Base-by-base conservation (phyloP, 1,284 basidiomycete species). In the Marasmius tenuissimus region DNA sequence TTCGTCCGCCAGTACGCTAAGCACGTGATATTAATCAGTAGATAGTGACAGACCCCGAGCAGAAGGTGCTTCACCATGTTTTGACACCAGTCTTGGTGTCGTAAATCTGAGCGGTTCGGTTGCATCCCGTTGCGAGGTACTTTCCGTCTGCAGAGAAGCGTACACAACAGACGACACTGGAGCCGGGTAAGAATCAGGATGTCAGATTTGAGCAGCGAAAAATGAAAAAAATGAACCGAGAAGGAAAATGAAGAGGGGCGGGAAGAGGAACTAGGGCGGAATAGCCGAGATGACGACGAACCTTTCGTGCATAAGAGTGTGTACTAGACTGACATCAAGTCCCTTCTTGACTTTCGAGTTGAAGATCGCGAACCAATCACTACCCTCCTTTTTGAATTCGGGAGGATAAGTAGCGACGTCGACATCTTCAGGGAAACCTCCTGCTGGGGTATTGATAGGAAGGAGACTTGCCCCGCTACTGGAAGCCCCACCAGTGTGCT, bases 291-390 rank as follows among this genome's bases (percentile, higher is more conserved):
- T n/a, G n/a, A 42, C 52, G 56, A 53, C 54, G 11, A 50, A 89
- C 87, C 90, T 93, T 72, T 96, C 93, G 71, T 96, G 94, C 65
- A 87, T 85, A 33, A 96, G 79, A 0, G 91, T 93, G 72, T 95
- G 91, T 9, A 92, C 85, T 57, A 96, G 73, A 57, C 81, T 79
- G n/a, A 96, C 92, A 69, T 96, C 93, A 57, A 96, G 78, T 48
- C 82, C 81, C 54, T 87, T 83, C 73, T 91, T 89, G 64, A 81
- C 84, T 69, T 89, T 87, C 34, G 91, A 87, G 73, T 92, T 94
- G 81, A 92, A 95, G 62, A 94, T 84, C 18, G 91, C 92, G 69
- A 93, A 88, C 94, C 94, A 96, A 75, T 95, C 94, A 34, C 78
- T 76, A 1, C 93, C 94, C 72, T 96, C 92, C 75, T 92, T 93